phyloP scores from a whole-genome alignment of 306 rosid species.

The Cicer bijugum region DNA sequence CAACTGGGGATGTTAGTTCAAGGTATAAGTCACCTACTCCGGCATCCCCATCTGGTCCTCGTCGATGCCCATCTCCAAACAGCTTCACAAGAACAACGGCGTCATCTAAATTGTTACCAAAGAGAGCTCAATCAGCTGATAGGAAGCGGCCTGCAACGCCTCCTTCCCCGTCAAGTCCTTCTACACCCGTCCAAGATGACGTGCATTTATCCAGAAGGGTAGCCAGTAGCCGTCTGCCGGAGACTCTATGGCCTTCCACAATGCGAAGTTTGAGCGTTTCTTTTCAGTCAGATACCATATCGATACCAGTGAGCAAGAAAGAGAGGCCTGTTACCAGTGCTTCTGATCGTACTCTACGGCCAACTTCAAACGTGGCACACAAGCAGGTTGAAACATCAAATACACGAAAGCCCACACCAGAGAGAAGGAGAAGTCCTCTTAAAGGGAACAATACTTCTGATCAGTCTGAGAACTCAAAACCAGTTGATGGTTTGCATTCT shows the following conservation, averaged over 20 bases:
- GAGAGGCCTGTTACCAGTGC: constrained; percentile 73
- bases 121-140: constrained; percentile 79
- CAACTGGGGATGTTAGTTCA: constrained; percentile 71
- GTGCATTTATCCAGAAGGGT: constrained; percentile 57
- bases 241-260: constrained; percentile 92
- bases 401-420: constrained; percentile 73
- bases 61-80: constrained; percentile 79
- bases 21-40: constrained; percentile 73
- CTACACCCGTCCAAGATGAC: constrained; percentile 76
- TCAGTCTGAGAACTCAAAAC: constrained; percentile 91
- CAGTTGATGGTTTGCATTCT: constrained; percentile 67
- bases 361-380: constrained; percentile 78
- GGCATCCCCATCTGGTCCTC: constrained; percentile 48
- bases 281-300: constrained; percentile 87
- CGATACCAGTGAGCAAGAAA: constrained; percentile 88
- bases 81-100: constrained; percentile 60
- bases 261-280: constrained; percentile 98
- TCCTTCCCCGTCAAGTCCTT: constrained; percentile 69
- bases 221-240: constrained; percentile 55
- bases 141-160: constrained; percentile 90
- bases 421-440: constrained; percentile 89
- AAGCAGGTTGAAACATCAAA: constrained; percentile 64
- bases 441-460: constrained; percentile 72
- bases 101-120: constrained; percentile 61
- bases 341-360: constrained; percentile 75